These are phyloP conservation scores for Leishmania amazonensis DNA, from an alignment of 208 protist genomes.

Conservation along the genomic window DNA sequence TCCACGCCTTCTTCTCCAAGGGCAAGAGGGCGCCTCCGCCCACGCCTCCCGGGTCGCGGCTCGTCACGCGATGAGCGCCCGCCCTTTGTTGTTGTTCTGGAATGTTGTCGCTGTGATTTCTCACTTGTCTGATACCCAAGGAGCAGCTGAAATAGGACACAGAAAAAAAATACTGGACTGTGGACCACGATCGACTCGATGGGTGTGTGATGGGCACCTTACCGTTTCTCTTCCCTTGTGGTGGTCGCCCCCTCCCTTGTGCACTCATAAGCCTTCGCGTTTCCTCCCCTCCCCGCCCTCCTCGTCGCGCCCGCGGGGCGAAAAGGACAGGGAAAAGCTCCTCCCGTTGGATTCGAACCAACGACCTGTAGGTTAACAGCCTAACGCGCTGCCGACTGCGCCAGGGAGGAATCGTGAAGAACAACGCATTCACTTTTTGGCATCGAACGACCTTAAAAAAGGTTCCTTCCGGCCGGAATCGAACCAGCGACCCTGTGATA, in stretches of 20 bases:
- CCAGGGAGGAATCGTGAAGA: conserved; percentile 23
- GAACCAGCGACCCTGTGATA: conserved; percentile 72
- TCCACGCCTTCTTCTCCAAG: conserved; percentile 69
- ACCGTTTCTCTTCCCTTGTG: too few species aligned
- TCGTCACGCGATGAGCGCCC: conserved; percentile 41
- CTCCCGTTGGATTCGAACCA: conserved; percentile 46
- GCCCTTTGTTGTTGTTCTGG: neutral
- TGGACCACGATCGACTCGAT: neutral
- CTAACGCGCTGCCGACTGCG: conserved; percentile 45
- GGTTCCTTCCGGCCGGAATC: conserved; percentile 69
- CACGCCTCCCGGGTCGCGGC: conserved; percentile 44
- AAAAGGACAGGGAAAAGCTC: conserved; percentile 11
- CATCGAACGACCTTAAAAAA: conserved; percentile 3
- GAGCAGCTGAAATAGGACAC: neutral
- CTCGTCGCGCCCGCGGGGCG: neutral
- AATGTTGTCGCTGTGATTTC: neutral
- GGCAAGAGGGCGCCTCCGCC: conserved; percentile 35
- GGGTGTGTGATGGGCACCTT: neutral
- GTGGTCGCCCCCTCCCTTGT: too few species aligned
- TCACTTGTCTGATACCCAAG: neutral
- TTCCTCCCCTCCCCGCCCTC: neutral
- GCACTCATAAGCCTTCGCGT: fast-evolving
- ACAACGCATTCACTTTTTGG: too few species aligned
- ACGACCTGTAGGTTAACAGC: conserved; percentile 47
- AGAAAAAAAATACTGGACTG: neutral